These are phyloP conservation scores for Erysimum pusillum DNA, from an alignment of 441 rosid species.

Conservation along the genomic window DNA sequence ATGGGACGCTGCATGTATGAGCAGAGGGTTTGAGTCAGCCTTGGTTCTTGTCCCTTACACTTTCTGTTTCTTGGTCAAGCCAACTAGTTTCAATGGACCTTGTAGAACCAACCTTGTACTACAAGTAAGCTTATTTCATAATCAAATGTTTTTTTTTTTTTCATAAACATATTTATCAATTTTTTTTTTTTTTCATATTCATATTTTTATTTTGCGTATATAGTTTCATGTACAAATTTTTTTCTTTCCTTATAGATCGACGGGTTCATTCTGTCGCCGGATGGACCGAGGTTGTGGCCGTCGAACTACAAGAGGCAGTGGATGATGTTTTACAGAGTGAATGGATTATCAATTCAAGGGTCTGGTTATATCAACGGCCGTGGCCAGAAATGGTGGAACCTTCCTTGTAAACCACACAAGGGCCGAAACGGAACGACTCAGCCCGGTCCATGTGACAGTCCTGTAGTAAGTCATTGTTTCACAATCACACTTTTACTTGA, in stretches of 20 bases:
- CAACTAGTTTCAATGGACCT: slow-evolving; percentile 53
- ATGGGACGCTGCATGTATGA: slow-evolving; percentile 53
- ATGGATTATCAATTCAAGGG: slow-evolving; percentile 54
- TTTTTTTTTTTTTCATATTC: too few species aligned
- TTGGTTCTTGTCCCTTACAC: slow-evolving; percentile 49
- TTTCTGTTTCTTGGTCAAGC: slow-evolving; percentile 51
- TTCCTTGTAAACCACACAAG: slow-evolving; percentile 57
- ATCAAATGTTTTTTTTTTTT: too few species aligned
- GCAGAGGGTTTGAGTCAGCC: slow-evolving; percentile 8
- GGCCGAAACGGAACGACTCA: slow-evolving; percentile 52
- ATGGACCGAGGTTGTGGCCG: slow-evolving; percentile 57
- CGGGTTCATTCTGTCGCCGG: slow-evolving; percentile 68
- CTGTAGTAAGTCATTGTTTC: slow-evolving; percentile 57
- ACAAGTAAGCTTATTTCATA: slow-evolving; percentile 53
- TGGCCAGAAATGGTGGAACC: slow-evolving; percentile 56
- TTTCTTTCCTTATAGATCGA: slow-evolving; percentile 48
- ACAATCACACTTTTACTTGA: background rate
- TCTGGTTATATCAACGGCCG: slow-evolving; percentile 51
- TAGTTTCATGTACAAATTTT: background rate
- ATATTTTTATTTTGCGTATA: background rate
- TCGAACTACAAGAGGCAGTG: slow-evolving; percentile 50
- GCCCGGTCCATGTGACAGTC: slow-evolving; percentile 64
- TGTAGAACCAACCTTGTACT: slow-evolving; percentile 46
- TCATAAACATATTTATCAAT: too few species aligned
- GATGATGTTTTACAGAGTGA: slow-evolving; percentile 48